Percentiles rank a stretch among this genome's conserved stretches.
These are phyloP conservation scores for Albugo candida DNA, from an alignment of 352 stramenopile species.

Conservation along the genomic window DNA sequence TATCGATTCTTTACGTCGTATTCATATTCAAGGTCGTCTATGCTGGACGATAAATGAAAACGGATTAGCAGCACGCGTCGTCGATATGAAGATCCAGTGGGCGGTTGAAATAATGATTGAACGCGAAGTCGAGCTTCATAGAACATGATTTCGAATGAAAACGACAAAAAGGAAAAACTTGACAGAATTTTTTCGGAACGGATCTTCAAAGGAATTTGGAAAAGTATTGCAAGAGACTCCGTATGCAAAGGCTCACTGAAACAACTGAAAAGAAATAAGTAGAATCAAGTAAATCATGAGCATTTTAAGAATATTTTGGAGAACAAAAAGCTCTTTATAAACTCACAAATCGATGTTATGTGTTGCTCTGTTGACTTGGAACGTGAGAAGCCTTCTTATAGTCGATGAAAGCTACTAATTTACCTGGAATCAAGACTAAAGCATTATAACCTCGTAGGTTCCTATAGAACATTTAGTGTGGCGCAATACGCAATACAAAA, in stretches of 20 bases:
- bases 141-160: constrained; percentile 15
- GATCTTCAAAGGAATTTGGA: constrained; percentile 28
- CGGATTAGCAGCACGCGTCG: constrained; percentile 16
- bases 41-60: constrained; percentile 19
- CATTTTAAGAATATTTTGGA: no score
- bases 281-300: no score
- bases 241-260: constrained; percentile 29
- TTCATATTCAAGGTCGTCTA: constrained; percentile 21
- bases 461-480: no score
- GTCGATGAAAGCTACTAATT: no score
- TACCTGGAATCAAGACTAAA: no score
- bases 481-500: no score
- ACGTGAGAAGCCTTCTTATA: no score
- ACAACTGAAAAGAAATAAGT: no score
- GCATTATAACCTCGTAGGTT: no score
- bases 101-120: constrained; percentile 20
- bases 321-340: no score
- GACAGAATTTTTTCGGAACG: constrained; percentile 14
- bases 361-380: no score
- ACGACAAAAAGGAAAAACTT: constrained; percentile 16
- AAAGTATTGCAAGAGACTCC: constrained; percentile 22
- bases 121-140: constrained; percentile 17
- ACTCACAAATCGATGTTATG: no score
- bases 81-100: constrained; percentile 25
- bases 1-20: constrained; percentile 17